Evolutionary conservation across 495 filamentous ascomycete genomes (phyloP), one percentile per base, ranked within the genome.

Genomic region (Platismatia glauca): DNA sequence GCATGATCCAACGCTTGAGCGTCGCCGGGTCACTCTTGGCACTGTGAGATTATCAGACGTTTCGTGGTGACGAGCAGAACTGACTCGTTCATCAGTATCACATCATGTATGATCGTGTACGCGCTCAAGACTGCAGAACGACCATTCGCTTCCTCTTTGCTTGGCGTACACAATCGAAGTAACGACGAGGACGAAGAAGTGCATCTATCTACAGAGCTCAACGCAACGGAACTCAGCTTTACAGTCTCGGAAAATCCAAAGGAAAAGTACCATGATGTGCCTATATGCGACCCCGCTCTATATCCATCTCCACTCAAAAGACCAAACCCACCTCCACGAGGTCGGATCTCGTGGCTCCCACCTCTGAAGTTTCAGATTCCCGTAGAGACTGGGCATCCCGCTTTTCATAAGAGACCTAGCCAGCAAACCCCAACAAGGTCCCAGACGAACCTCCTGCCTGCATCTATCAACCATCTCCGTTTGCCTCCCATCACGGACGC

Each of bases 301-400:
- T 44, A 35, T 41, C 33, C 27, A 3, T 55, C 3, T 43, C 57
- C 44, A 24, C 64, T 60, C 13, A 22, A 55, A 27, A 62, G 18
- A 24, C 55, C 59, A 12, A 62, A 55, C 13, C 50, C 64, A 20
- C 44, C 60, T 63, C 55, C 60, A 33, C 50, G 55, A 16, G 48
- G 50, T 18, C 60, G 52, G 7, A 44, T 55, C 7, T 62, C 63
- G 8, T 65, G 66, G 66, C 66, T 68, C 22, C 66, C 66, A 34
- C 63, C 63, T 12, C 46, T 68, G 22, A 50, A 56, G 27, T 60
- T 67, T 46, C 60, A 66, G 27, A 35, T 61, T 16, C 50, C 58
- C 18, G 33, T 52, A 22, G 58, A 61, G n/a, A 44, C 34, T 7
- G 35, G 38, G 3, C 41, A 59, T 55, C 55, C 55, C 24, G 31